A percentile compares a stretch with the other conserved stretches of the same genome.
phyloP scores from a whole-genome alignment of 768 basidiomycete species.

The Boletus subcaerulescens region DNA sequence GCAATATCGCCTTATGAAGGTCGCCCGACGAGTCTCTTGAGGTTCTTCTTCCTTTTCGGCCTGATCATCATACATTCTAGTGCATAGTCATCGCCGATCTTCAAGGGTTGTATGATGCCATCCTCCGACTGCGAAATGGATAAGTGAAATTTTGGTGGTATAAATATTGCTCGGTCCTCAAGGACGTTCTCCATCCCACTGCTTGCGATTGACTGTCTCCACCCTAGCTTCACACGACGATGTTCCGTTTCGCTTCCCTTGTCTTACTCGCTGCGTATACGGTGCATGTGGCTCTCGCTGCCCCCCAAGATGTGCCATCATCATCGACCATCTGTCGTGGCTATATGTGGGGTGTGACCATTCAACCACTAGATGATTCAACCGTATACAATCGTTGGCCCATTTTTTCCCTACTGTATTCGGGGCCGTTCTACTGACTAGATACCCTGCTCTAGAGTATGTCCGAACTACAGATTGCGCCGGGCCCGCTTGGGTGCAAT shows the following conservation, averaged over 20 bases:
- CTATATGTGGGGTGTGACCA: conserved; percentile 16
- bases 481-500: conserved; percentile 16
- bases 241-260: conserved; percentile 1
- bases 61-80: neutral
- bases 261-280: conserved; percentile 1
- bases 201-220: neutral
- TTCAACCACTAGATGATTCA: neutral
- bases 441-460: conserved; percentile 7
- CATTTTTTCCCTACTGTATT: neutral
- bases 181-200: neutral
- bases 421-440: neutral
- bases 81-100: neutral
- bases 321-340: conserved; percentile 7
- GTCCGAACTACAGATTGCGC: conserved; percentile 6
- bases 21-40: neutral
- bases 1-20: neutral
- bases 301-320: neutral
- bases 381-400: conserved; percentile 17
- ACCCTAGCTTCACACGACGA: neutral
- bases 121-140: neutral
- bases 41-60: neutral
- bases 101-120: neutral
- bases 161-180: conserved; percentile 7
- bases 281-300: neutral
- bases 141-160: conserved; percentile 1